Base-by-base conservation (phyloP, 805 yeast genomes). In the Pichia sporocuriosa region DNA sequence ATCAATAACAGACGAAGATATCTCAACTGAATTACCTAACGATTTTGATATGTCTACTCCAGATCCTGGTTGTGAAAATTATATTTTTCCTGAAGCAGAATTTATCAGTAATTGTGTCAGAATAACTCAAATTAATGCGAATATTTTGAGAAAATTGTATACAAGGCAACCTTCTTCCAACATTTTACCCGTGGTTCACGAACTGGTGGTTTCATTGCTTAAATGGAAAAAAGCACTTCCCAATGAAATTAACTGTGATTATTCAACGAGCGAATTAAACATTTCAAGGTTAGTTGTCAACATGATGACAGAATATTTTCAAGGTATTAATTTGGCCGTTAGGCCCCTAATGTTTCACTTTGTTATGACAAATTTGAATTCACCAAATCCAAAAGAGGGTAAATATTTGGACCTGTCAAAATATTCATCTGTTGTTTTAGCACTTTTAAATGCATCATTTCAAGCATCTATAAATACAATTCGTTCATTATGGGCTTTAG, bases 401-500 rank as follows among this genome's bases (percentile, higher is more conserved):
- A 70, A 72, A 45, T 59, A 46, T 35, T 69, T 84, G 25, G 85
- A 83, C 52, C 61, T 84, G 43, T 75, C 83, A 23, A 69, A 75
- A 38, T 83, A 80, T 55, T 82, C 93, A 2, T 71, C 75, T 37
- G 73, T 82, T 13, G 75, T 84, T 13, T 65, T 82, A n/a, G 75
- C 84, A 0, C 65, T 84, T 33, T 62, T 84, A 47, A 84, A 83
- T 58, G 81, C 88, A 3, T 81, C 89, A 0, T 78, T 84, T 57
- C 90, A 83, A 55, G 90, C 88, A 0, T 81, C 89, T 0, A 81
- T 84, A 35, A 82, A 83, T 55, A 79, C 88, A 0, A 75, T 84
- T 30, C 67, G 85, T 48, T 76, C 83, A 0, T 63, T 84, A 3
- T 83, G 90, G 90, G 79, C 82, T 0, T 63, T 84, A 35, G 67